These are phyloP conservation scores for Stentor coeruleus DNA, from an alignment of 73 alveolate genomes.

Conservation along the genomic window DNA sequence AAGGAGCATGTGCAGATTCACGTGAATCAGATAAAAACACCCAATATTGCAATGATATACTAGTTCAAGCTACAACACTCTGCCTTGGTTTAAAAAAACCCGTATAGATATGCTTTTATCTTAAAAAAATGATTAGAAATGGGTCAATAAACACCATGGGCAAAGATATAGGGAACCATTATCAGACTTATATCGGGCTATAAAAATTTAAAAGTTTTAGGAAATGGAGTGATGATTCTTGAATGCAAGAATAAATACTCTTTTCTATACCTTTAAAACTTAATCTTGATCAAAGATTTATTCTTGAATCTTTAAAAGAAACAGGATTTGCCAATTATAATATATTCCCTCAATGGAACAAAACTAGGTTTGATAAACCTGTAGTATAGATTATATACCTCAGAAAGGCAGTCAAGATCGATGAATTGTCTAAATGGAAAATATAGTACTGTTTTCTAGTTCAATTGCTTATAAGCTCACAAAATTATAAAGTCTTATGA, in stretches of 20 bases:
- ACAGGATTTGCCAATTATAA: neutral
- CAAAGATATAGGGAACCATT: neutral
- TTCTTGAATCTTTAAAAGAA: neutral
- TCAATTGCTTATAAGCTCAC: neutral
- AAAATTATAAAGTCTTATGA: too few species aligned
- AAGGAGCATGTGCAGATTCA: neutral
- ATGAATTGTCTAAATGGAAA: neutral
- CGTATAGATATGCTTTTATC: neutral
- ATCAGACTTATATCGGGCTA: neutral
- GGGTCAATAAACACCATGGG: conserved; percentile 17
- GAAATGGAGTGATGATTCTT: conserved; percentile 7
- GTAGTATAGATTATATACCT: neutral
- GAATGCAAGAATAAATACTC: conserved; percentile 1
- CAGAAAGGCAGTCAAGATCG: neutral
- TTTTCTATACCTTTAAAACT: conserved; percentile 8
- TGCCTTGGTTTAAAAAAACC: neutral
- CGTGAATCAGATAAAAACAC: neutral
- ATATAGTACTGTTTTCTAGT: neutral
- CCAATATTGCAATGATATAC: neutral
- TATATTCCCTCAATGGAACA: neutral
- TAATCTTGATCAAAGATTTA: neutral
- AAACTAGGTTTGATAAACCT: neutral
- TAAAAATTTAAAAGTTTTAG: conserved; percentile 2
- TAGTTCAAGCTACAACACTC: conserved; percentile 1
- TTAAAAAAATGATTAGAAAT: neutral